A percentile compares a stretch with the other conserved stretches of the same genome.
phyloP scores from a whole-genome alignment of 257 asterid species.

The Gentiana straminea region DNA sequence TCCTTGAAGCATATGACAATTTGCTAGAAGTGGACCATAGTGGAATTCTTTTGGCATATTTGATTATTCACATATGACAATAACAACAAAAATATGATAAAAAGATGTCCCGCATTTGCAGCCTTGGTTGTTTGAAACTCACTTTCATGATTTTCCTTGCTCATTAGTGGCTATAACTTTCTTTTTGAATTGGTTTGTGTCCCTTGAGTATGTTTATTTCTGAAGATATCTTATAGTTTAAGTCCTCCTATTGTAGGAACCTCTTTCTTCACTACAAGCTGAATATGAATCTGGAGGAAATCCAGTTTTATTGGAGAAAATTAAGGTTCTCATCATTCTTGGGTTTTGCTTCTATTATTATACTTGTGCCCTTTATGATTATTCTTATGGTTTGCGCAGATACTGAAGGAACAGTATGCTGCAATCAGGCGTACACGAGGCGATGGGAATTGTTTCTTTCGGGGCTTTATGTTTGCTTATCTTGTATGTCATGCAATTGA shows the following conservation, averaged over 20 bases:
- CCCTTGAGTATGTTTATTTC: too few species aligned
- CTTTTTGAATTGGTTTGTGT: too few species aligned
- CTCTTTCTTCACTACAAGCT: conserved; percentile 61
- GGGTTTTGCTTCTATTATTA: neutral
- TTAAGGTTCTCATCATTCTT: conserved; percentile 43
- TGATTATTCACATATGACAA: too few species aligned
- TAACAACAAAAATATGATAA: too few species aligned
- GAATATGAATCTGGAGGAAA: conserved; percentile 92
- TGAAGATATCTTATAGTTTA: too few species aligned
- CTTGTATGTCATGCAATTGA: conserved; percentile 43
- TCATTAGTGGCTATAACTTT: too few species aligned
- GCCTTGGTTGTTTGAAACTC: too few species aligned
- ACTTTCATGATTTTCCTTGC: too few species aligned
- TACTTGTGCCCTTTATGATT: neutral
- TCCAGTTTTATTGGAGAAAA: conserved; percentile 73
- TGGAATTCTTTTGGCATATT: too few species aligned
- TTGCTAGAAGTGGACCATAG: too few species aligned
- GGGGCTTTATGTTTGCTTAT: conserved; percentile 95
- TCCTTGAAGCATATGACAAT: too few species aligned
- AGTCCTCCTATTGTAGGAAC: conserved; percentile 48
- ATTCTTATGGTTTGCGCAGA: conserved; percentile 24
- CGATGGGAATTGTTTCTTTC: conserved; percentile 96
- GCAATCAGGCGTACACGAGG: conserved; percentile 91
- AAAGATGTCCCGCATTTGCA: too few species aligned
- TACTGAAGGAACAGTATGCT: conserved; percentile 61